These are phyloP conservation scores for Cladobotryum protrusum DNA, from an alignment of 2,329 filamentous ascomycete genomes.

Conservation along the genomic window DNA sequence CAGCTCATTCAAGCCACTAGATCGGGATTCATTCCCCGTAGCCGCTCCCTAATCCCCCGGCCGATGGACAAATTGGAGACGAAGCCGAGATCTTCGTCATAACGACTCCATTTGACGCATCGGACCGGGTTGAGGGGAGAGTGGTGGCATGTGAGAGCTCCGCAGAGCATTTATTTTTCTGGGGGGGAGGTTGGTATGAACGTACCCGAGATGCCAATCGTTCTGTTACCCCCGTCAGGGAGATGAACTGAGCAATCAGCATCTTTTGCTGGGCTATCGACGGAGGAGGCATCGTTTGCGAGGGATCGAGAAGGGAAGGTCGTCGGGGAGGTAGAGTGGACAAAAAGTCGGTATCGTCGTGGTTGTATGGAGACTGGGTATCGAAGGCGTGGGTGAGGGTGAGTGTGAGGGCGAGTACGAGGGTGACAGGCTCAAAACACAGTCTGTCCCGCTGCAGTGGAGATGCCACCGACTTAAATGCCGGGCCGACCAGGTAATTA, in stretches of 20 bases:
- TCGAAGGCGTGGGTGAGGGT: too few relatives aligned
- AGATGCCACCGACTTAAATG: too few relatives aligned
- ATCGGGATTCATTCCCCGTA: constrained; percentile 5
- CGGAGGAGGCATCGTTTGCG: constrained; percentile 29
- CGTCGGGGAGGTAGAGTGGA: not conserved
- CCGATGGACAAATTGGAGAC: constrained; percentile 6
- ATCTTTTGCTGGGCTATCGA: constrained; percentile 35
- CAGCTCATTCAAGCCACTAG: constrained; percentile 8
- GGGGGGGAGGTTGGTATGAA: constrained; percentile 10
- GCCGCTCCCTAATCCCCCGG: constrained; percentile 2
- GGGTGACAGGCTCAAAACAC: too few relatives aligned
- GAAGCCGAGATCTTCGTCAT: constrained; percentile 5
- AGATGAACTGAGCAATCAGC: constrained; percentile 36
- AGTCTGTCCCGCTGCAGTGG: too few relatives aligned
- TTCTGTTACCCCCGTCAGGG: constrained; percentile 38
- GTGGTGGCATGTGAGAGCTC: constrained; percentile 2
- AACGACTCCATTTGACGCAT: constrained; percentile 8
- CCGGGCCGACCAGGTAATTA: too few relatives aligned
- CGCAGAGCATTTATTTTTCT: not conserved
- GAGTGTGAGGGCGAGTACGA: too few relatives aligned
- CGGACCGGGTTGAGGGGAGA: constrained; percentile 6
- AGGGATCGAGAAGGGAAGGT: constrained; percentile 6
- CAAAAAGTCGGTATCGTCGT: too few relatives aligned
- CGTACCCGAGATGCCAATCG: constrained; percentile 40
- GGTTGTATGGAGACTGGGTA: too few relatives aligned